These are phyloP conservation scores for Litsea cubeba DNA, from an alignment of 164 flowering plant genomes.

Conservation along the genomic window DNA sequence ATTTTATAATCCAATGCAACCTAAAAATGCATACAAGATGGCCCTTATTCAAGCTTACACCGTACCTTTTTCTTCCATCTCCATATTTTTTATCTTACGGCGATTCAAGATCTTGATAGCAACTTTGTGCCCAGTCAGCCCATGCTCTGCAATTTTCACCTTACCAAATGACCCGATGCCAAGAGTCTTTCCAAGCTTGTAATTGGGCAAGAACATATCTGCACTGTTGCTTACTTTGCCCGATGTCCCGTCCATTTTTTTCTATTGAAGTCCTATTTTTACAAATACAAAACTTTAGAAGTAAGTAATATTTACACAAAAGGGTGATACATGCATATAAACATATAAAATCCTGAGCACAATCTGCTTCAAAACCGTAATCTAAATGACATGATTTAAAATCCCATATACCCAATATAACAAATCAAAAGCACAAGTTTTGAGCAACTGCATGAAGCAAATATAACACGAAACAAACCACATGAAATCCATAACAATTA, in stretches of 20 bases:
- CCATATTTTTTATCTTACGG: constrained; percentile 67
- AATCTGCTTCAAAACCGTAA: too few species aligned
- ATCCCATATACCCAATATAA: too few species aligned
- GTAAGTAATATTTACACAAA: too few species aligned
- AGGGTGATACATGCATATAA: too few species aligned
- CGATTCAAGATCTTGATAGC: constrained; percentile 77
- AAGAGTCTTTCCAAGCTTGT: constrained; percentile 73
- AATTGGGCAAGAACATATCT: constrained; percentile 48
- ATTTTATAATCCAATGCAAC: background rate
- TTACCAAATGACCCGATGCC: constrained; percentile 88
- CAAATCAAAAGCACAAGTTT: too few species aligned
- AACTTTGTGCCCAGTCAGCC: constrained; percentile 67
- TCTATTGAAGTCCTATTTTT: constrained; percentile 1
- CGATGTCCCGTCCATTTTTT: constrained; percentile 55
- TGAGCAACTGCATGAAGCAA: too few species aligned
- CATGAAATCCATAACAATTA: too few species aligned
- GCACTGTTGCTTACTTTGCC: constrained; percentile 29
- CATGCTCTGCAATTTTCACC: constrained; percentile 83
- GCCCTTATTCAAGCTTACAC: background rate
- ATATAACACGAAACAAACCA: too few species aligned
- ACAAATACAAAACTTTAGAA: too few species aligned
- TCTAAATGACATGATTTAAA: too few species aligned
- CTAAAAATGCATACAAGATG: background rate
- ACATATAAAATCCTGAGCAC: too few species aligned
- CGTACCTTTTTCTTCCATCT: constrained; percentile 79